These are phyloP conservation scores for Trypanosoma rangeli DNA, from an alignment of 208 protist species.

Conservation along the genomic window DNA sequence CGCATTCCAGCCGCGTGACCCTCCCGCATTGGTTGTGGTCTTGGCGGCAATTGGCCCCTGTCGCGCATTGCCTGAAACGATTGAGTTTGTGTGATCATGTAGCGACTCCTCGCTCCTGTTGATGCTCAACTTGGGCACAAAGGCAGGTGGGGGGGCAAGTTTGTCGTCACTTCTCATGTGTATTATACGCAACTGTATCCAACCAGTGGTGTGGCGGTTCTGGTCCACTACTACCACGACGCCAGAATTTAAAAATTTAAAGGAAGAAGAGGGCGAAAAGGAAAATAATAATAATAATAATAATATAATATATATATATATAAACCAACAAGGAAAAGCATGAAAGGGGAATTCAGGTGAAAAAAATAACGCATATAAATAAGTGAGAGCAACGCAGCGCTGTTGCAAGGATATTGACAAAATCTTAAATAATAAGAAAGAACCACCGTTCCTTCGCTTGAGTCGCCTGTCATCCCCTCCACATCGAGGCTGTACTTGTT, in stretches of 20 bases:
- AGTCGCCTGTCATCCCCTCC: background rate
- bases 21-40: background rate
- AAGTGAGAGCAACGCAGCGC: constrained; percentile 18
- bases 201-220: background rate
- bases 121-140: constrained; percentile 26
- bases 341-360: background rate
- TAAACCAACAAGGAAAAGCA: background rate
- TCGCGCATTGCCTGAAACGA: background rate
- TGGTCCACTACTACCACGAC: background rate
- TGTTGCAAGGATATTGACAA: background rate
- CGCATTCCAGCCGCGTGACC: background rate
- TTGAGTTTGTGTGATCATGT: background rate
- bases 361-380: constrained; percentile 3
- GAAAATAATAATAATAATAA: background rate
- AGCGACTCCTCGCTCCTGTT: constrained; percentile 11
- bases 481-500: background rate
- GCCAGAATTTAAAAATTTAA: background rate
- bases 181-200: background rate
- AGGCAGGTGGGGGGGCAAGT: background rate
- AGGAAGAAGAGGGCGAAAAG: background rate
- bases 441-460: background rate
- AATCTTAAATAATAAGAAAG: background rate
- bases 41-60: background rate
- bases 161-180: constrained; percentile 4
- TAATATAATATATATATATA: too few relatives aligned